Percentiles rank a stretch among this genome's conserved stretches.
phyloP scores from a whole-genome alignment of 108 stramenopile genomes.

The Epithemia pelagica region DNA sequence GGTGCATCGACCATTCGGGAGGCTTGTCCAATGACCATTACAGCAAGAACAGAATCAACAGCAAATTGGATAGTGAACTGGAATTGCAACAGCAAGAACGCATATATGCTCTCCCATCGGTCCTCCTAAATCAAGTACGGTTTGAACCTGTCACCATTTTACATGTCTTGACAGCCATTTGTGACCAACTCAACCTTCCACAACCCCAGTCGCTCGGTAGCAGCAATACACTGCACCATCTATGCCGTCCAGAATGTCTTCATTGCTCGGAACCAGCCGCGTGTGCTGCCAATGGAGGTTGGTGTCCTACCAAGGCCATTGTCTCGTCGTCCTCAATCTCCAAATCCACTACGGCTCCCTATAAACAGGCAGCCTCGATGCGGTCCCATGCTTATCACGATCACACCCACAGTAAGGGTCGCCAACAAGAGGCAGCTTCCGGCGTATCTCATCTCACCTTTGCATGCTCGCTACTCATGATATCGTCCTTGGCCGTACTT shows the following conservation, averaged over 20 bases:
- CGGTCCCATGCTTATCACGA: not conserved
- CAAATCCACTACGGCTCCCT: too few relatives aligned
- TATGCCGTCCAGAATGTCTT: not conserved
- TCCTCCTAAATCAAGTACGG: not conserved
- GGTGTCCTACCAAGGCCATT: not conserved
- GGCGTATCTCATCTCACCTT: not conserved
- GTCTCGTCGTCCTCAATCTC: not conserved
- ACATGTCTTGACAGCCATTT: not conserved
- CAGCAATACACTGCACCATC: not conserved
- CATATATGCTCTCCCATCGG: not conserved
- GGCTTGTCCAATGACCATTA: not conserved
- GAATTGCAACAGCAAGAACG: not conserved
- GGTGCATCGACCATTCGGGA: not conserved
- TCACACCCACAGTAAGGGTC: not conserved
- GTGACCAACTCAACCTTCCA: not conserved
- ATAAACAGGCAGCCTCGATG: not conserved
- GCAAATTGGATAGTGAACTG: not conserved
- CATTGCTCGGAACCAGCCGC: not conserved
- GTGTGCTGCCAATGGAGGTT: not conserved
- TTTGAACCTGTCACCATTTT: not conserved
- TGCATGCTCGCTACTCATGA: not conserved
- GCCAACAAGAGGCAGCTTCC: not conserved
- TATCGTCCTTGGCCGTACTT: not conserved
- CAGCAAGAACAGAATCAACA: not conserved
- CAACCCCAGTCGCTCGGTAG: not conserved